Conservation (phyloP, 2,329 filamentous ascomycete genomes). For the Diaporthe humulicola region DNA sequence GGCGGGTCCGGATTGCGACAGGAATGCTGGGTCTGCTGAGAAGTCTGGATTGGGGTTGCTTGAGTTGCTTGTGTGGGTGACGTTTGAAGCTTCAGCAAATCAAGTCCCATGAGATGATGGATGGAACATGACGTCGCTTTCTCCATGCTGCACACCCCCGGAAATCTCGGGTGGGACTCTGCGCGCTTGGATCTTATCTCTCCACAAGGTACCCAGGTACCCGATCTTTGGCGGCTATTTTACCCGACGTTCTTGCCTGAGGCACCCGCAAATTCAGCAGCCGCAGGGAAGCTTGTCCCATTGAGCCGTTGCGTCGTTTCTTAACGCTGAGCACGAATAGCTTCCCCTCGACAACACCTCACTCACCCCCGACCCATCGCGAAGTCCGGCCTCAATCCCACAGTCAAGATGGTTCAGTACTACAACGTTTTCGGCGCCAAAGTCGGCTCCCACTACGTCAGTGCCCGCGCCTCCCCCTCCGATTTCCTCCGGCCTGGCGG, state of each 20-base stretch:
- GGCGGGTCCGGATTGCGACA: neutral
- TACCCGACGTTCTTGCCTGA: slow-evolving; percentile 35
- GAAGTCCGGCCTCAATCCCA: slow-evolving; percentile 44
- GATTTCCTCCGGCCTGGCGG: slow-evolving; percentile 8
- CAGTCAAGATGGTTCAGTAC: slow-evolving; percentile 60
- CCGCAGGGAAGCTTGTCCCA: slow-evolving; percentile 38
- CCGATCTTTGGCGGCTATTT: slow-evolving; percentile 26
- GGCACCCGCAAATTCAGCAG: slow-evolving; percentile 41
- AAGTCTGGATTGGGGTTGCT: neutral
- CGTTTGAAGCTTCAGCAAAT: neutral
- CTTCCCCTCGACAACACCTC: slow-evolving; percentile 44
- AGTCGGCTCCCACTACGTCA: slow-evolving; percentile 72
- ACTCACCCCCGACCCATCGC: slow-evolving; percentile 47
- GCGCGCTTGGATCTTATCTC: slow-evolving; percentile 21
- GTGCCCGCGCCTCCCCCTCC: slow-evolving; percentile 48
- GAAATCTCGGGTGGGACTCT: slow-evolving; percentile 26
- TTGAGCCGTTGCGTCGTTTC: slow-evolving; percentile 38
- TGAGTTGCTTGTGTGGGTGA: neutral
- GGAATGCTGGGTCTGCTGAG: neutral
- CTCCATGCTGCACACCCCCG: slow-evolving; percentile 3
- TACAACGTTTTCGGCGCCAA: slow-evolving; percentile 72
- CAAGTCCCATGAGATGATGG: neutral
- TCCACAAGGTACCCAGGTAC: slow-evolving; percentile 12
- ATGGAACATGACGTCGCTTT: slow-evolving; percentile 19
- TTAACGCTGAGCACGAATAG: slow-evolving; percentile 42